phyloP scores from a whole-genome alignment of 306 rosid species.

The Quercus variabilis region DNA sequence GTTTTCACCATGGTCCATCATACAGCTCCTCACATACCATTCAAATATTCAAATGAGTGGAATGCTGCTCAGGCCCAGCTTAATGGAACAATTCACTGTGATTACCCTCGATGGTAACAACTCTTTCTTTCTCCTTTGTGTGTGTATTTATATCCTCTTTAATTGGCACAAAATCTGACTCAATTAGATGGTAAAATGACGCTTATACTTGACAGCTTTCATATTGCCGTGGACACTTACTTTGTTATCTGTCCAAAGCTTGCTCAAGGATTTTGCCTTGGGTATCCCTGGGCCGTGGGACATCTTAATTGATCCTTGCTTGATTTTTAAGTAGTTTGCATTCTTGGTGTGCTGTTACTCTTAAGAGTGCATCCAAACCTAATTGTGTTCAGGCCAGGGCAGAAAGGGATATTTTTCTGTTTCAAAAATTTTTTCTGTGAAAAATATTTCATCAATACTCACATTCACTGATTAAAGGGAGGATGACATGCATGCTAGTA shows the following conservation, averaged over 20 bases:
- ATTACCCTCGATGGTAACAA: slow-evolving; percentile 83
- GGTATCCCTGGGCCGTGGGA: not conserved
- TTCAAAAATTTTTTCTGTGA: not conserved
- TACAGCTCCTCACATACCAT: slow-evolving; percentile 96
- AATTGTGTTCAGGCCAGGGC: too few species aligned
- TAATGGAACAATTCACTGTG: slow-evolving; percentile 95
- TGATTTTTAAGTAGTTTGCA: not conserved
- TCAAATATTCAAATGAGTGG: slow-evolving; percentile 87
- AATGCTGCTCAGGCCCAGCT: slow-evolving; percentile 93
- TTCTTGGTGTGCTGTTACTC: not conserved
- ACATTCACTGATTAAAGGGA: not conserved
- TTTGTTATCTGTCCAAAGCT: not conserved
- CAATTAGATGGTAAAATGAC: not conserved
- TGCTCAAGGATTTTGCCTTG: not conserved
- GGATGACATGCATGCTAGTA: not conserved
- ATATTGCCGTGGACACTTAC: slow-evolving; percentile 12
- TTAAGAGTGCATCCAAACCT: not conserved
- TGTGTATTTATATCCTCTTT: slow-evolving; percentile 13
- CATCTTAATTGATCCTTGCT: not conserved
- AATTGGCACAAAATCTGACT: slow-evolving; percentile 8
- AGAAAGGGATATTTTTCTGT: not conserved
- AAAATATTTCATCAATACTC: not conserved
- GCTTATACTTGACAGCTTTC: not conserved
- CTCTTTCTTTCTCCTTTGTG: slow-evolving; percentile 13
- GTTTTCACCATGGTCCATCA: slow-evolving; percentile 99